Evolutionary conservation across 306 rosid species (phyloP).

Genomic region (Cucurbita pepo): DNA sequence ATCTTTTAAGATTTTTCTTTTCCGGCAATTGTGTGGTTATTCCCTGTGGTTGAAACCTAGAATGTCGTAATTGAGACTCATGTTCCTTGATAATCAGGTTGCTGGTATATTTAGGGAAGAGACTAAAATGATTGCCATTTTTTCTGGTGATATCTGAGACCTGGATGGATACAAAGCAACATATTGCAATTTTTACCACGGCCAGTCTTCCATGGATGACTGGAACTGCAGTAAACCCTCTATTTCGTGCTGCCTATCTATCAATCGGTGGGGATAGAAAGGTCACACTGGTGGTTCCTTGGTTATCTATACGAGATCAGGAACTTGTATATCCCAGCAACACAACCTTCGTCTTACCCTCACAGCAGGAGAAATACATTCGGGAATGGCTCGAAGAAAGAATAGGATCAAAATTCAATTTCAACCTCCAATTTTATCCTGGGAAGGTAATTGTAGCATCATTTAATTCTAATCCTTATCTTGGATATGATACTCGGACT

Average conservation of each 20-base stretch:
- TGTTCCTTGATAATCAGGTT: neutral
- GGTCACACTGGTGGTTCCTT: slow-evolving; percentile 74
- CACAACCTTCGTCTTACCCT: slow-evolving; percentile 44
- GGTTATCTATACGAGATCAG: slow-evolving; percentile 76
- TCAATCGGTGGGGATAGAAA: slow-evolving; percentile 42
- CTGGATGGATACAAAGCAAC: slow-evolving; percentile 50
- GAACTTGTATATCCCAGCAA: slow-evolving; percentile 60
- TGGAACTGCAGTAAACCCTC: slow-evolving; percentile 91
- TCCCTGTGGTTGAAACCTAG: neutral
- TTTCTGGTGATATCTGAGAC: slow-evolving; percentile 11
- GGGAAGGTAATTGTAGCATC: slow-evolving; percentile 38
- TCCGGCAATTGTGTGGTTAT: neutral
- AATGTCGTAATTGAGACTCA: neutral
- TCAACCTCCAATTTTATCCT: slow-evolving; percentile 55
- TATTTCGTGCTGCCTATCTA: slow-evolving; percentile 87
- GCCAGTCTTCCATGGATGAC: slow-evolving; percentile 99
- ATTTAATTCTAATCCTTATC: neutral
- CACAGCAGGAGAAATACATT: slow-evolving; percentile 60
- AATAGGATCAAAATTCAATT: slow-evolving; percentile 40
- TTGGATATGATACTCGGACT: neutral
- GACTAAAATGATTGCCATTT: slow-evolving; percentile 3
- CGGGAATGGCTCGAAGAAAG: slow-evolving; percentile 74
- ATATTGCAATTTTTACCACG: slow-evolving; percentile 82
- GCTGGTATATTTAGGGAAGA: neutral
- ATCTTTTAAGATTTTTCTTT: neutral